phyloP scores from a whole-genome alignment of 805 yeast species.

The Yamadazyma sp. region DNA sequence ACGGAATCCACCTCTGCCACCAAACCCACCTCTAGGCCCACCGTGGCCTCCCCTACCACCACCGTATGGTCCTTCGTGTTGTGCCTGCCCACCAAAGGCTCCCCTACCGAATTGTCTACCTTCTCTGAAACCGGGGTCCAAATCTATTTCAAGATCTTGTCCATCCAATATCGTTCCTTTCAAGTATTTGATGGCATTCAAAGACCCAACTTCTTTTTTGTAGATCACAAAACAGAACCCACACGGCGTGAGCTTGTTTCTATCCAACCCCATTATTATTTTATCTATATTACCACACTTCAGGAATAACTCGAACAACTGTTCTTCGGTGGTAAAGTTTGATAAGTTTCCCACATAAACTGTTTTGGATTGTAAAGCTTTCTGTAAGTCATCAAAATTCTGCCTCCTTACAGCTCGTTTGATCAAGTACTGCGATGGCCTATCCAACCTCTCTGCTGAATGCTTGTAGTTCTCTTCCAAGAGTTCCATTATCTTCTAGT shows the following conservation, averaged over 20 bases:
- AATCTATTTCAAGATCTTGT: conserved; percentile 75
- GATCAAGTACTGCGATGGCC: conserved; percentile 67
- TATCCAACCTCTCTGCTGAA: conserved; percentile 67
- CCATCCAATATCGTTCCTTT: conserved; percentile 85
- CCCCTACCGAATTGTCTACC: conserved; percentile 98
- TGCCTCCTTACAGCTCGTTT: conserved; percentile 59
- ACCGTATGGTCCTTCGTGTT: conserved; percentile 54
- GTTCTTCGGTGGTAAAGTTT: conserved; percentile 92
- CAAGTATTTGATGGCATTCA: conserved; percentile 79
- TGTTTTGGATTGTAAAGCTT: conserved; percentile 67
- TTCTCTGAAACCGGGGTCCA: conserved; percentile 94
- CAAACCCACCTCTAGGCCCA: conserved; percentile 38
- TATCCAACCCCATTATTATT: conserved; percentile 92
- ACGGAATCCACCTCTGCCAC: conserved; percentile 49
- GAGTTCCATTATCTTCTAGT: conserved; percentile 31
- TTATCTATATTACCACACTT: conserved; percentile 77
- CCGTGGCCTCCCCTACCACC: conserved; percentile 38
- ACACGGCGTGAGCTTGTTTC: conserved; percentile 89
- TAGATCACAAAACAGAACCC: conserved; percentile 94
- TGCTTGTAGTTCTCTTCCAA: conserved; percentile 52
- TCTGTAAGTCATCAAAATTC: conserved; percentile 59
- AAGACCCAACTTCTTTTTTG: conserved; percentile 63
- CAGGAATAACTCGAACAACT: conserved; percentile 81
- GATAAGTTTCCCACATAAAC: conserved; percentile 90
- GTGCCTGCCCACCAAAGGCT: conserved; percentile 84